Conservation (phyloP, 2,329 filamentous ascomycete species). For the Domatiomyces globalis region DNA sequence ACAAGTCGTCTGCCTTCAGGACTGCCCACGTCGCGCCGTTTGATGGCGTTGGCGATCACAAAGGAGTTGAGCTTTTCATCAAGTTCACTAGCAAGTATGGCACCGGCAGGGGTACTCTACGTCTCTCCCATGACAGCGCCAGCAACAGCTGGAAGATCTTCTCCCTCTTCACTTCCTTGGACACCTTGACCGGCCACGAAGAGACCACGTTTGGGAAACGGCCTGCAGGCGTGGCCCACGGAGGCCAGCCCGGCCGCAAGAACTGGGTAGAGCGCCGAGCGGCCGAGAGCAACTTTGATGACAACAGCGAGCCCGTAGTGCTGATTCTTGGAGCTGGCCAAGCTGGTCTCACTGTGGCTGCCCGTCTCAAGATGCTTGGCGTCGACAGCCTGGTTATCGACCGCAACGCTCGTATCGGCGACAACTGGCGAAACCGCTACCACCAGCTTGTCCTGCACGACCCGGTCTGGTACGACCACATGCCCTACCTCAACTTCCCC, state of each 20-base stretch:
- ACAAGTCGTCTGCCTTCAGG: slow-evolving; percentile 32
- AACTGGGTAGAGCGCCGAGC: slow-evolving; percentile 48
- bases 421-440: slow-evolving; percentile 52
- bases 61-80: slow-evolving; percentile 45
- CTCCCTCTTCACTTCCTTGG: slow-evolving; percentile 47
- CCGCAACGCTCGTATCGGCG: slow-evolving; percentile 42
- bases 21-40: slow-evolving; percentile 34
- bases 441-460: slow-evolving; percentile 55
- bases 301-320: slow-evolving; percentile 42
- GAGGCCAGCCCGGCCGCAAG: slow-evolving; percentile 35
- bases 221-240: slow-evolving; percentile 44
- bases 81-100: slow-evolving; percentile 41
- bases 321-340: slow-evolving; percentile 51
- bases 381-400: slow-evolving; percentile 46
- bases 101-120: slow-evolving; percentile 41
- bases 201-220: slow-evolving; percentile 36
- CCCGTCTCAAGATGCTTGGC: slow-evolving; percentile 45
- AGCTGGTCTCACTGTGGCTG: slow-evolving; percentile 43
- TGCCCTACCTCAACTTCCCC: slow-evolving; percentile 28
- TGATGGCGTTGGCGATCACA: slow-evolving; percentile 36
- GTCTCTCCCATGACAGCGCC: slow-evolving; percentile 32
- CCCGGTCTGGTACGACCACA: slow-evolving; percentile 39
- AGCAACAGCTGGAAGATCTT: slow-evolving; percentile 44
- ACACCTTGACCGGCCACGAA: slow-evolving; percentile 40
- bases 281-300: slow-evolving; percentile 34